Conservation (phyloP, 2,329 filamentous ascomycete genomes). For the Pseudocercospora crystallina region DNA sequence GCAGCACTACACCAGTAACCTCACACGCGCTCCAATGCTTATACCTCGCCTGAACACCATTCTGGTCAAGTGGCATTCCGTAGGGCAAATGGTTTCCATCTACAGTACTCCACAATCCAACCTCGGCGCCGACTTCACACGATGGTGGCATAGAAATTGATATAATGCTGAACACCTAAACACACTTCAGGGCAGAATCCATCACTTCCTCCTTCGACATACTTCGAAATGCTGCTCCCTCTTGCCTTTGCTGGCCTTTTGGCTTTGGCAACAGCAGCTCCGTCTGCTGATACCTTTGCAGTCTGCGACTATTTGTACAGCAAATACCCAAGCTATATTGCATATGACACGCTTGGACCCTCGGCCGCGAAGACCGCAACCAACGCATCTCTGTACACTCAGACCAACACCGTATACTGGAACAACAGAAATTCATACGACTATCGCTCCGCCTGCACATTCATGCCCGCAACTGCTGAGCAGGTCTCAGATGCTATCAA, state of each 20-base stretch:
- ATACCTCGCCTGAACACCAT: no score
- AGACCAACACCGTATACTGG: constrained; percentile 26
- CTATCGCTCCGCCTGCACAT: constrained; percentile 25
- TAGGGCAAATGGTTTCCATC: no score
- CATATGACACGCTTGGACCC: constrained; percentile 19
- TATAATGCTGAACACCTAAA: no score
- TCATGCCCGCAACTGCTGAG: constrained; percentile 48
- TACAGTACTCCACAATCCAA: no score
- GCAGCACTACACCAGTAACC: no score
- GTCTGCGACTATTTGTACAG: constrained; percentile 24
- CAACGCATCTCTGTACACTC: constrained; percentile 19
- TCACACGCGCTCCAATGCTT: no score
- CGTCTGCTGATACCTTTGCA: constrained; percentile 16
- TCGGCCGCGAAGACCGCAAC: constrained; percentile 10
- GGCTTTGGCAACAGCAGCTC: constrained; percentile 12
- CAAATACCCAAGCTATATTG: constrained; percentile 23
- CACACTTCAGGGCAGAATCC: no score
- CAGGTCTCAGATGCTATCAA: constrained; percentile 57
- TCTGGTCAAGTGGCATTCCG: no score
- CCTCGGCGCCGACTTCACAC: no score
- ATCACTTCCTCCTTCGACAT: no score
- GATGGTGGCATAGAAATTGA: no score
- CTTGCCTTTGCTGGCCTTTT: constrained; percentile 6
- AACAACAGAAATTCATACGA: constrained; percentile 24
- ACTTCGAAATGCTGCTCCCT: constrained; percentile 8